A percentile compares a stretch with the other conserved stretches of the same genome.
Conservation (phyloP, 495 filamentous ascomycete species). For the Penicillium pulvis region DNA sequence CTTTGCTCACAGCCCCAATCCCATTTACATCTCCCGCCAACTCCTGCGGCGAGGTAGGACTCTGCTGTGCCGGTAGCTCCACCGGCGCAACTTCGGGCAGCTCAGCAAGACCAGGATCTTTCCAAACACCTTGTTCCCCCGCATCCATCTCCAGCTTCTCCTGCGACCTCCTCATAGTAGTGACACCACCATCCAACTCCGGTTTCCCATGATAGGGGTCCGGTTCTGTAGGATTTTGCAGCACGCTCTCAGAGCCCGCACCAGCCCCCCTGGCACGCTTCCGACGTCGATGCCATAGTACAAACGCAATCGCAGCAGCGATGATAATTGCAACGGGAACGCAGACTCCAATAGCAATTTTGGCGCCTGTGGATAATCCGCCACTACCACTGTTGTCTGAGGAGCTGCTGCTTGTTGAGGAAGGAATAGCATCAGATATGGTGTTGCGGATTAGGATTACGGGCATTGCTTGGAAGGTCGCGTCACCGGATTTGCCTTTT, state of each 20-base stretch:
- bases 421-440: background rate
- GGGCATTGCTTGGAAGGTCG: slow-evolving; percentile 12
- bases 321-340: slow-evolving; percentile 13
- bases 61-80: too few species aligned
- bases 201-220: slow-evolving; percentile 10
- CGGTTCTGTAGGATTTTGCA: too few species aligned
- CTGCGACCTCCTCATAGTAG: background rate
- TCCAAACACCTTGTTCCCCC: background rate
- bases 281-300: slow-evolving; percentile 15
- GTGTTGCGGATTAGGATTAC: slow-evolving; percentile 17
- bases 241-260: background rate
- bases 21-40: too few species aligned
- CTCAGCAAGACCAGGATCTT: background rate
- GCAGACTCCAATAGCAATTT: slow-evolving; percentile 18
- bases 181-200: slow-evolving; percentile 6
- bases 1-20: too few species aligned
- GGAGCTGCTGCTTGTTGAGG: background rate
- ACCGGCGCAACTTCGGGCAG: too few species aligned
- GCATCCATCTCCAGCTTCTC: slow-evolving; percentile 7
- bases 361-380: slow-evolving; percentile 11
- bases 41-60: too few species aligned
- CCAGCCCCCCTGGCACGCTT: too few species aligned
- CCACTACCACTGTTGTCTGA: too few species aligned
- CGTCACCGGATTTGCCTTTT: slow-evolving; percentile 2
- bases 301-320: slow-evolving; percentile 8